A percentile compares a stretch with the other conserved stretches of the same genome.
Conservation (phyloP, 2,329 filamentous ascomycete genomes). For the Arachnopeziza araneosa region DNA sequence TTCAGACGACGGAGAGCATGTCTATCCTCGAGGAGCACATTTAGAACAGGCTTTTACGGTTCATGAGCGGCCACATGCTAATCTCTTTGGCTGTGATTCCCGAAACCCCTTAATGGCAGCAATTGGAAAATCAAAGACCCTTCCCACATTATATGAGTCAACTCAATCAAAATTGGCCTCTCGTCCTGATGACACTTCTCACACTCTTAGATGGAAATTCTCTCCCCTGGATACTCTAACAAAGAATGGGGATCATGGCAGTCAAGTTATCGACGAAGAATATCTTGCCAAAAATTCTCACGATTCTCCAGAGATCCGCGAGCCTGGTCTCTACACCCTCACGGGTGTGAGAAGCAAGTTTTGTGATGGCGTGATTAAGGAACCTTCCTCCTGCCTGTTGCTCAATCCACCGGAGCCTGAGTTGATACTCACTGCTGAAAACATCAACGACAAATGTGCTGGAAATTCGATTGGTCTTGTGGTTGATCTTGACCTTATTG, state of each 20-base stretch:
- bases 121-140: slow-evolving; percentile 59
- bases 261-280: slow-evolving; percentile 50
- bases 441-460: slow-evolving; percentile 91
- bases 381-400: slow-evolving; percentile 89
- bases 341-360: slow-evolving; percentile 72
- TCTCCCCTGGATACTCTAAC: slow-evolving; percentile 66
- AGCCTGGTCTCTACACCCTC: slow-evolving; percentile 81
- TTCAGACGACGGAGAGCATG: slow-evolving; percentile 61
- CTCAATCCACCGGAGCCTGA: slow-evolving; percentile 87
- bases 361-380: slow-evolving; percentile 82
- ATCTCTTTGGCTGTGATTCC: slow-evolving; percentile 69
- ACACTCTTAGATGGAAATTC: slow-evolving; percentile 77
- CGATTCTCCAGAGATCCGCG: slow-evolving; percentile 63
- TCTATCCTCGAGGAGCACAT: slow-evolving; percentile 52
- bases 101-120: slow-evolving; percentile 78
- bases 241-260: slow-evolving; percentile 63
- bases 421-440: slow-evolving; percentile 66
- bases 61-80: slow-evolving; percentile 75
- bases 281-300: slow-evolving; percentile 56
- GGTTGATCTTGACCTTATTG: slow-evolving; percentile 83
- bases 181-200: slow-evolving; percentile 55
- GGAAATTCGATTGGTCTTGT: slow-evolving; percentile 87
- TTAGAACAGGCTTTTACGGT: slow-evolving; percentile 77
- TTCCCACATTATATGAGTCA: slow-evolving; percentile 68
- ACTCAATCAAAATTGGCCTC: slow-evolving; percentile 36